These are phyloP conservation scores for Leucocoprinus sp. DNA, from an alignment of 768 basidiomycete genomes.

Conservation along the genomic window DNA sequence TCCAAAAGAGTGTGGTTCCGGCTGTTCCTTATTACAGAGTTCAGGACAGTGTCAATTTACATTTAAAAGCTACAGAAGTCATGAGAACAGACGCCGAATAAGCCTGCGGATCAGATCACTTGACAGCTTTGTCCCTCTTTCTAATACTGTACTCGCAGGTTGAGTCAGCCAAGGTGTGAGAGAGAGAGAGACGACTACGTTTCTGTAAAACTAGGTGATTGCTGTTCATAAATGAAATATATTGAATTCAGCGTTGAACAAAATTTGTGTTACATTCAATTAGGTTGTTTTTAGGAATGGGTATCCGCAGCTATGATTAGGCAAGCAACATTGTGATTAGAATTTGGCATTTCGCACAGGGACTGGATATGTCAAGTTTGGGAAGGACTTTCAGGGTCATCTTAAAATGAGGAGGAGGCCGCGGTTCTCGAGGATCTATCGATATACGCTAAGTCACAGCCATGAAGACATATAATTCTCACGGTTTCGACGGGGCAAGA, in stretches of 20 bases:
- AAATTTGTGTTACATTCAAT: neutral
- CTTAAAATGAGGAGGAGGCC: too few relatives aligned
- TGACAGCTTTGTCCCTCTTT: neutral
- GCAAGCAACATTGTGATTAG: neutral
- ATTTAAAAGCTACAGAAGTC: neutral
- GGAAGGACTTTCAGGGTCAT: neutral
- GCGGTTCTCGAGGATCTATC: neutral
- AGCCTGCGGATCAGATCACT: slow-evolving; percentile 1
- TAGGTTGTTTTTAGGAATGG: neutral
- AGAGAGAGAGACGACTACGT: too few relatives aligned
- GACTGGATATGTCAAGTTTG: neutral
- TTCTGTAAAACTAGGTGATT: too few relatives aligned
- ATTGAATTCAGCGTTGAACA: neutral
- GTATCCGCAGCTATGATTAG: neutral
- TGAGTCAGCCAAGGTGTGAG: too few relatives aligned
- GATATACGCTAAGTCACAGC: too few relatives aligned
- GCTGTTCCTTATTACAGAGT: neutral
- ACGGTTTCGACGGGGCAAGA: too few relatives aligned
- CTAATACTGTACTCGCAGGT: too few relatives aligned
- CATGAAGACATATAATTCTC: too few relatives aligned
- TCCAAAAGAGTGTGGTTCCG: neutral
- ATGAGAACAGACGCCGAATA: neutral
- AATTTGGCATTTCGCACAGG: neutral
- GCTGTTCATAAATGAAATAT: neutral
- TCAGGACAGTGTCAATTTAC: neutral